Evolutionary conservation across 257 asterid species (phyloP).

Genomic region (Schizonepeta tenuifolia): DNA sequence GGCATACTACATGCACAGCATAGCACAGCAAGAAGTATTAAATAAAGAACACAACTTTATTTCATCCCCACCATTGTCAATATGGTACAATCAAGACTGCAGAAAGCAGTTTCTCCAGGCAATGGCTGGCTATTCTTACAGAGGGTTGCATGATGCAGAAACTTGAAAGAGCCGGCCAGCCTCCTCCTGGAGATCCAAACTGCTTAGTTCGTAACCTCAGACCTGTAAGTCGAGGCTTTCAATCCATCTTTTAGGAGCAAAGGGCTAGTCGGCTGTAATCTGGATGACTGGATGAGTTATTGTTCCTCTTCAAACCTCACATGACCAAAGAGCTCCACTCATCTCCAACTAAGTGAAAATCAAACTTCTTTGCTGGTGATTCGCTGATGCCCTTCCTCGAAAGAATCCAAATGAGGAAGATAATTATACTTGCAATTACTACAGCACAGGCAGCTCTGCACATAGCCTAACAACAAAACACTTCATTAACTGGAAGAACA

Average conservation of each 20-base stretch:
- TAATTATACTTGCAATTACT: slow-evolving; percentile 13
- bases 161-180: slow-evolving; percentile 14
- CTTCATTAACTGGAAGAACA: neutral
- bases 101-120: neutral
- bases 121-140: neutral
- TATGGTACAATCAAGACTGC: neutral
- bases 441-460: slow-evolving; percentile 41
- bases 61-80: neutral
- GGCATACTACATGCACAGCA: neutral
- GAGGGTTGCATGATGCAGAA: slow-evolving; percentile 8
- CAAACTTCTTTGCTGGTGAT: neutral
- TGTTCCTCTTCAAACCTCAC: slow-evolving; percentile 21
- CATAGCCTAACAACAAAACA: slow-evolving; percentile 43
- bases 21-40: no score
- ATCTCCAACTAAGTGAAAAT: slow-evolving; percentile 9
- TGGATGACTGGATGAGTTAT: neutral
- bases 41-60: neutral
- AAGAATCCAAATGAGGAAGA: slow-evolving; percentile 17
- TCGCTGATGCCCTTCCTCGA: neutral
- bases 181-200: slow-evolving; percentile 3
- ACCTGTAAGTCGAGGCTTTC: neutral
- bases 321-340: slow-evolving; percentile 19
- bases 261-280: slow-evolving; percentile 3
- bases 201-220: neutral
- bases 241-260: slow-evolving; percentile 11